A percentile compares a stretch with the other conserved stretches of the same genome.
Conservation (phyloP, 352 stramenopile genomes). For the Lagenidium sp. region DNA sequence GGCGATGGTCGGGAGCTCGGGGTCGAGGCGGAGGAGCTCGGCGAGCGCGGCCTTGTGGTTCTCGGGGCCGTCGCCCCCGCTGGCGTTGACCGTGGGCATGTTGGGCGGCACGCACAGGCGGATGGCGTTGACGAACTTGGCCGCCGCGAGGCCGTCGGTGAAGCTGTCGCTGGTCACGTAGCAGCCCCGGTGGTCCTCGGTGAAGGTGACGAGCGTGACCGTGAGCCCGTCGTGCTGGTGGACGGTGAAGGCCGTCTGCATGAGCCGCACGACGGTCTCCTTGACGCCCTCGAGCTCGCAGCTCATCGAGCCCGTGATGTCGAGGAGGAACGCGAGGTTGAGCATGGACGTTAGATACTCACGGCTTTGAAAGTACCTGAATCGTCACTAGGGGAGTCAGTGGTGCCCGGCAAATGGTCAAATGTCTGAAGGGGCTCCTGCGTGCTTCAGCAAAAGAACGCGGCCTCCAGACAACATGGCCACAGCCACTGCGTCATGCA, state of each 20-base stretch:
- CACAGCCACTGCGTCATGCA: no score
- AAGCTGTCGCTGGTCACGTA: slow-evolving; percentile 60
- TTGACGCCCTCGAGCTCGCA: slow-evolving; percentile 45
- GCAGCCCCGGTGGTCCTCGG: slow-evolving; percentile 33
- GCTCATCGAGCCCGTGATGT: slow-evolving; percentile 70
- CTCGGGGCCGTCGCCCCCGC: slow-evolving; percentile 48
- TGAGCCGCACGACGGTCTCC: slow-evolving; percentile 38
- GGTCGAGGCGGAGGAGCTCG: slow-evolving; percentile 38
- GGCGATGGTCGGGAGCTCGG: slow-evolving; percentile 37
- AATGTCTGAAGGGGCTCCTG: no score
- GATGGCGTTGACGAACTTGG: slow-evolving; percentile 27
- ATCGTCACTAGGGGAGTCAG: no score
- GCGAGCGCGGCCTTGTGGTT: slow-evolving; percentile 62
- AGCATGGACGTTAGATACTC: no score
- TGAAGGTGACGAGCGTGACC: slow-evolving; percentile 74
- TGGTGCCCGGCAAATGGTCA: no score
- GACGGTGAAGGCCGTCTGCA: slow-evolving; percentile 33
- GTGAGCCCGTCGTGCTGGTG: slow-evolving; percentile 37
- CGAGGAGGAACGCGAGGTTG: slow-evolving; percentile 61
- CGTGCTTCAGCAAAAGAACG: no score
- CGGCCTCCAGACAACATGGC: no score
- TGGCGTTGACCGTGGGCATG: slow-evolving; percentile 18
- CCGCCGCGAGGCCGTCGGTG: slow-evolving; percentile 32
- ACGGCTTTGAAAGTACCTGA: no score
- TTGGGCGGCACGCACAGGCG: slow-evolving; percentile 35